Percentiles rank a stretch among this genome's conserved stretches.
These are phyloP conservation scores for Podila epigama DNA, from an alignment of 192 early-diverging fungal genomes.

Conservation along the genomic window DNA sequence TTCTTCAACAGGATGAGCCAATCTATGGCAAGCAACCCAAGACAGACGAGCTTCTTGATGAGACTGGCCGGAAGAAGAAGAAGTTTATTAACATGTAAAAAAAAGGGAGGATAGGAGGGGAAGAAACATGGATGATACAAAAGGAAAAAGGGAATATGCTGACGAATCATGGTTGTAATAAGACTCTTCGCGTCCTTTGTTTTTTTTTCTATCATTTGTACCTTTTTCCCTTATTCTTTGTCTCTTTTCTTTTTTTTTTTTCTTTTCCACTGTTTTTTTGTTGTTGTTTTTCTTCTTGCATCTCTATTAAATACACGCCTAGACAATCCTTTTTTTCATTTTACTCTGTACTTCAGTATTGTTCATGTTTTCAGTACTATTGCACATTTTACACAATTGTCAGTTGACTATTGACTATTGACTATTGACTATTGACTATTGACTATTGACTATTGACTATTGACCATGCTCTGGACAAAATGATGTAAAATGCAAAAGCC, in stretches of 20 bases:
- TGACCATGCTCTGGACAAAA: too few relatives aligned
- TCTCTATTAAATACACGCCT: background rate
- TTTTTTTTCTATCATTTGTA: background rate
- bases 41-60: slow-evolving; percentile 53
- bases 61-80: slow-evolving; percentile 48
- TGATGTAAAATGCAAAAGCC: too few relatives aligned
- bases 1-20: slow-evolving; percentile 58
- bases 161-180: too few relatives aligned
- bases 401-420: too few relatives aligned
- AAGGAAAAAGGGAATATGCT: too few relatives aligned
- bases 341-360: background rate
- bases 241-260: background rate
- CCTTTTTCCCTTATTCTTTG: background rate
- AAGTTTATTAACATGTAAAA: slow-evolving; percentile 41
- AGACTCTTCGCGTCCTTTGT: background rate
- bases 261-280: background rate
- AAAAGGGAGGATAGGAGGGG: background rate
- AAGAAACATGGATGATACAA: too few relatives aligned
- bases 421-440: too few relatives aligned
- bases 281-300: background rate
- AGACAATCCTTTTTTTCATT: background rate
- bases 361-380: background rate
- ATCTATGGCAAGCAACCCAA: slow-evolving; percentile 61
- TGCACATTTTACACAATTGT: too few relatives aligned
- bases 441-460: too few relatives aligned